phyloP scores from a whole-genome alignment of 768 basidiomycete genomes.

The Dioszegia crocea region DNA sequence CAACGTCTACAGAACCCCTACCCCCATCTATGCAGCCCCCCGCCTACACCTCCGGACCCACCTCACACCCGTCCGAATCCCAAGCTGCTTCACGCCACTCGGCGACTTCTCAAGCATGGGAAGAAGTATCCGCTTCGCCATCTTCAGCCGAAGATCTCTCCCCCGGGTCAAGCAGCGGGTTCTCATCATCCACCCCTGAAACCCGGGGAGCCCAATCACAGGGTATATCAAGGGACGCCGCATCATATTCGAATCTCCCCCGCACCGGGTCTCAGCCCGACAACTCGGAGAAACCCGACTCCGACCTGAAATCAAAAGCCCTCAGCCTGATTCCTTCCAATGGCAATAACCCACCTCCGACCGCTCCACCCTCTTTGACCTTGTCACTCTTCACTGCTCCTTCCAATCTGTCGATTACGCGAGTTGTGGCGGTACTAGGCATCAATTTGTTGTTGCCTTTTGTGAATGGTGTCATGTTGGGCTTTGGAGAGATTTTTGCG shows the following conservation, averaged over 20 bases:
- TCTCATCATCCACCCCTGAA: not conserved
- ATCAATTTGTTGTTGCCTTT: slow-evolving; percentile 49
- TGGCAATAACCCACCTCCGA: slow-evolving; percentile 19
- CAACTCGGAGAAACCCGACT: too few relatives aligned
- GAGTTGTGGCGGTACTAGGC: slow-evolving; percentile 45
- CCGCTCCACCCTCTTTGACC: slow-evolving; percentile 45
- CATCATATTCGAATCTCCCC: not conserved
- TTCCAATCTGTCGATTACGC: slow-evolving; percentile 30
- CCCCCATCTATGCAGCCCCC: slow-evolving; percentile 27
- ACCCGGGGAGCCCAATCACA: not conserved
- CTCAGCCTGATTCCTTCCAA: not conserved
- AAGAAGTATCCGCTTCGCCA: slow-evolving; percentile 24
- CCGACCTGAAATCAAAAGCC: not conserved
- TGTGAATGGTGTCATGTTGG: slow-evolving; percentile 50
- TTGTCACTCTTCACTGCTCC: slow-evolving; percentile 45
- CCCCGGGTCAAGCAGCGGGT: slow-evolving; percentile 10
- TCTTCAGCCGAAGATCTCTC: slow-evolving; percentile 29
- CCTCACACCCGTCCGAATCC: slow-evolving; percentile 18
- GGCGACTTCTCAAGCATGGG: slow-evolving; percentile 41
- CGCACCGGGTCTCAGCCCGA: too few relatives aligned
- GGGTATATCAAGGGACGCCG: not conserved
- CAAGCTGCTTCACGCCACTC: slow-evolving; percentile 28
- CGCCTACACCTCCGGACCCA: slow-evolving; percentile 2
- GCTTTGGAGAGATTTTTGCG: slow-evolving; percentile 50
- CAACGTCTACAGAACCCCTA: slow-evolving; percentile 37